phyloP scores from a whole-genome alignment of 768 basidiomycete genomes.

The Pholiota molesta region DNA sequence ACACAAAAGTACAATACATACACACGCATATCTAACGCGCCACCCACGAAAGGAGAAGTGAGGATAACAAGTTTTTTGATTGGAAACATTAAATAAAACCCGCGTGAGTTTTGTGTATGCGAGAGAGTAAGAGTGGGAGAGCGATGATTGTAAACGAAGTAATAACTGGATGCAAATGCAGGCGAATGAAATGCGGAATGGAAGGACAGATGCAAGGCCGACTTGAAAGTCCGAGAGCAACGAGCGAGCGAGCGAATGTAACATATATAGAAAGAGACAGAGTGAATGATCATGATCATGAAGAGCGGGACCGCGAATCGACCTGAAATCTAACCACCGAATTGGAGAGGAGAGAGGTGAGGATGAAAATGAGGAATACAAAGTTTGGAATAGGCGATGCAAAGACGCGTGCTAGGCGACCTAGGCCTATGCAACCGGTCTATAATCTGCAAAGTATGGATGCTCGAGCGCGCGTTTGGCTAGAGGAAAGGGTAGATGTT shows the following conservation, averaged over 20 bases:
- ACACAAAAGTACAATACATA: no score
- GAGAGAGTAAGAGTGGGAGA: not conserved
- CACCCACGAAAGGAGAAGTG: not conserved
- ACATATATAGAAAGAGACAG: not conserved
- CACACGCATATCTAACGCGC: no score
- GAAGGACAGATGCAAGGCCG: not conserved
- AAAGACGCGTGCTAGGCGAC: not conserved
- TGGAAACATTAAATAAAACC: not conserved
- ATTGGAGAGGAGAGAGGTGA: not conserved
- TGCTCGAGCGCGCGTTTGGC: constrained; percentile 60
- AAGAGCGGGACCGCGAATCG: not conserved
- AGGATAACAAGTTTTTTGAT: not conserved
- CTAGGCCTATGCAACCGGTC: constrained; percentile 10
- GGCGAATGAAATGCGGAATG: not conserved
- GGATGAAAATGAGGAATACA: not conserved
- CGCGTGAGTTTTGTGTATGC: not conserved
- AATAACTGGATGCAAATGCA: constrained; percentile 3
- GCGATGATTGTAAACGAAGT: not conserved
- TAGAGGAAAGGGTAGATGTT: constrained; percentile 48
- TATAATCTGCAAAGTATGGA: constrained; percentile 50
- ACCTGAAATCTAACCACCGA: not conserved
- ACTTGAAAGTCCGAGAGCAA: not conserved
- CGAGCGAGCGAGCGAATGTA: not conserved
- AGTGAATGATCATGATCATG: not conserved
- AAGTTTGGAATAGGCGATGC: not conserved